These are phyloP conservation scores for Torulaspora delbrueckii DNA, from an alignment of 805 yeast genomes.

Conservation along the genomic window DNA sequence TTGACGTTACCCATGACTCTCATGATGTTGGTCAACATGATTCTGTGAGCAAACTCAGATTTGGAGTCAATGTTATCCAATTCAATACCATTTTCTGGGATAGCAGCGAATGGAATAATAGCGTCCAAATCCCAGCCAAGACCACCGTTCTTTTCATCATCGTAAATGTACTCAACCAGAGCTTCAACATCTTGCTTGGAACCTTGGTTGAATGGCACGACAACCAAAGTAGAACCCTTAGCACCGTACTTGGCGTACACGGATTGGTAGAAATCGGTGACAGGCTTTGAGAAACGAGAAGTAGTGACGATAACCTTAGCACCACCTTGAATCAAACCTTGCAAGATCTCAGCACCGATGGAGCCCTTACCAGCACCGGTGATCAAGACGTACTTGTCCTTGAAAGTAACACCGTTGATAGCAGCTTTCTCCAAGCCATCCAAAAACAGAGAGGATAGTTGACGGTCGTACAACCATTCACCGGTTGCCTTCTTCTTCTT, in stretches of 20 bases:
- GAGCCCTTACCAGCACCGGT: conserved; percentile 99
- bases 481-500: conserved; percentile 71
- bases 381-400: conserved; percentile 80
- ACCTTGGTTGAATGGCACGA: conserved; percentile 98
- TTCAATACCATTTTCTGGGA: conserved; percentile 98
- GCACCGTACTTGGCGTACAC: conserved; percentile 92
- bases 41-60: conserved; percentile 97
- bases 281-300: conserved; percentile 87
- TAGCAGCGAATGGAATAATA: conserved; percentile 96
- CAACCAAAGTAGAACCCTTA: conserved; percentile 83
- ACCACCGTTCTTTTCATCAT: conserved; percentile 78
- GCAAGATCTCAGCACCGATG: conserved; percentile 94
- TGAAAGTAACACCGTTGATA: conserved; percentile 85
- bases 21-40: conserved; percentile 93
- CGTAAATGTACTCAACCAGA: conserved; percentile 78
- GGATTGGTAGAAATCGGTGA: conserved; percentile 92
- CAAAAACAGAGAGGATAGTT: conserved; percentile 69
- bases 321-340: conserved; percentile 95
- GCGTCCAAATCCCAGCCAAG: conserved; percentile 97
- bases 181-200: conserved; percentile 90
- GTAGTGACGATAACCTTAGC: conserved; percentile 96
- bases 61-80: conserved; percentile 87
- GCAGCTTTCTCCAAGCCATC: conserved; percentile 94
- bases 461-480: conserved; percentile 78
- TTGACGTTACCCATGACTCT: conserved; percentile 90